phyloP scores from a whole-genome alignment of 805 yeast species.

The Suhomyces xylopsoci region DNA sequence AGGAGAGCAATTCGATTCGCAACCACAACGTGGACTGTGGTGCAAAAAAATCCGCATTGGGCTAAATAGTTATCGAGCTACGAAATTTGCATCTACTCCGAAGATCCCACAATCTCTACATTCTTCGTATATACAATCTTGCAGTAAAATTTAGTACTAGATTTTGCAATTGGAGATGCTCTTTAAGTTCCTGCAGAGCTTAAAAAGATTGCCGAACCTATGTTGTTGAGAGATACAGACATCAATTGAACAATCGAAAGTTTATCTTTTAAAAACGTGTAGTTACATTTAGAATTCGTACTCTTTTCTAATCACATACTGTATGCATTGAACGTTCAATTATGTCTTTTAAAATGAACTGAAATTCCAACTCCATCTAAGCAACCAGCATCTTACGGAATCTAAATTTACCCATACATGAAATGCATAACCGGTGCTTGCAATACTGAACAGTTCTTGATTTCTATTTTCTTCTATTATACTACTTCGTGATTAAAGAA shows the following conservation, averaged over 20 bases:
- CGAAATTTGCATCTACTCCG: background rate
- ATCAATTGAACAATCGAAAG: background rate
- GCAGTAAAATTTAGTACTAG: no score
- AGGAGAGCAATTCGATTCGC: background rate
- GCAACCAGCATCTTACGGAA: no score
- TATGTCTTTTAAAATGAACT: no score
- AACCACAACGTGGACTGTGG: background rate
- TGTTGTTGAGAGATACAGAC: no score
- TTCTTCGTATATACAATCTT: no score
- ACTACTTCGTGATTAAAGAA: no score
- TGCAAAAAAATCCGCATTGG: background rate
- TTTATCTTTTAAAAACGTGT: no score
- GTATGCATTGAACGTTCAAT: background rate
- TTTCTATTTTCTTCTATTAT: no score
- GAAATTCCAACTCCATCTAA: no score
- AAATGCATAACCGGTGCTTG: background rate
- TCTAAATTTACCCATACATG: background rate
- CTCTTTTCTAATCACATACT: background rate
- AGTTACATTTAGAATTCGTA: no score
- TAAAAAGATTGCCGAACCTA: background rate
- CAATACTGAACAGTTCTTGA: no score
- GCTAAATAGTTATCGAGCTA: background rate
- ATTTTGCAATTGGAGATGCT: background rate
- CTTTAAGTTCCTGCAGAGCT: background rate
- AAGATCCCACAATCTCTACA: background rate